Conservation (phyloP, 306 rosid genomes). For the Inga laurina region DNA sequence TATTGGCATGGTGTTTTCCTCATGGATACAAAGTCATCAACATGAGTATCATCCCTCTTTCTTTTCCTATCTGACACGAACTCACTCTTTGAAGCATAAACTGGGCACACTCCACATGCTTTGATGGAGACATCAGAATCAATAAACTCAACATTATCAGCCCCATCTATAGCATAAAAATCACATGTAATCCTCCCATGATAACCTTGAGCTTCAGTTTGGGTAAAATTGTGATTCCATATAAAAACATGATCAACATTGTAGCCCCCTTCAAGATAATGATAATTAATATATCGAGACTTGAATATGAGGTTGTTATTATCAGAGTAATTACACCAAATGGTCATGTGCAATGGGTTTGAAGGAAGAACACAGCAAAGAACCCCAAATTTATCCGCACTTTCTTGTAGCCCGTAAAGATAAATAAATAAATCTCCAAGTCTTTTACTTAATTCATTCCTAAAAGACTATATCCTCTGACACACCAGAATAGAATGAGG, state of each 20-base stretch:
- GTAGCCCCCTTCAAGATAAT: neutral
- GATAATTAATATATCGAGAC: too few species aligned
- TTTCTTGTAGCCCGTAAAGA: too few species aligned
- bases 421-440: too few species aligned
- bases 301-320: neutral
- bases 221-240: conserved; percentile 4
- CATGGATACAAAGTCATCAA: neutral
- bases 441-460: too few species aligned
- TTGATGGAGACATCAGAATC: neutral
- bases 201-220: neutral
- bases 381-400: too few species aligned
- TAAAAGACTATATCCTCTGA: too few species aligned
- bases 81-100: neutral
- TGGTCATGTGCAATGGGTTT: neutral
- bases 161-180: neutral
- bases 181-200: neutral
- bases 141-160: neutral
- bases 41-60: neutral
- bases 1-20: conserved; percentile 23
- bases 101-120: conserved; percentile 24
- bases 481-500: too few species aligned
- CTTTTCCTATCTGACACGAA: neutral
- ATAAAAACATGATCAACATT: conserved; percentile 19
- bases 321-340: neutral
- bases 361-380: neutral